Evolutionary conservation across 1,284 basidiomycete species (phyloP).

Genomic region (Ustilago bromivora): DNA sequence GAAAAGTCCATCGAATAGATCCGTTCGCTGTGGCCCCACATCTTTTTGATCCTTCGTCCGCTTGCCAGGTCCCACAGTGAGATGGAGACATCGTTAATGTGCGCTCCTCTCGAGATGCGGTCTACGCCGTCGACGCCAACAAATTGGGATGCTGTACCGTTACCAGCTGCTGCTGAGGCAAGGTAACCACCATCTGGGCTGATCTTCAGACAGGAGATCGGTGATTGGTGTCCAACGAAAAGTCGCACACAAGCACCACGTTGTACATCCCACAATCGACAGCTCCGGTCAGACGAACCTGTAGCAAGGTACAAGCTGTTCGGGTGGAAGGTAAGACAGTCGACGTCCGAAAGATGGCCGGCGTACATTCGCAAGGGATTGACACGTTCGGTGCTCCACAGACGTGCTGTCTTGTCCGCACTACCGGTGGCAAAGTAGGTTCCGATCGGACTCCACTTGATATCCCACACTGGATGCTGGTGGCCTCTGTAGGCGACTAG

Average conservation of each 20-base stretch:
- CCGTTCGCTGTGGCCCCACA: conserved; percentile 90
- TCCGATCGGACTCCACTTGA: conserved; percentile 96
- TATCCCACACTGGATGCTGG: conserved; percentile 97
- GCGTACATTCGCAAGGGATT: conserved; percentile 91
- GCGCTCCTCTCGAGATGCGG: conserved; percentile 12
- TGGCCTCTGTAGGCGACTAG: conserved; percentile 95
- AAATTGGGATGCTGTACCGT: conserved; percentile 44
- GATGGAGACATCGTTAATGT: conserved; percentile 84
- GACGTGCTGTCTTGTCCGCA: conserved; percentile 89
- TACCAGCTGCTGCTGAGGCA: conserved; percentile 77
- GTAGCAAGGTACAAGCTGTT: conserved; percentile 98
- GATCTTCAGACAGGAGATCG: conserved; percentile 87
- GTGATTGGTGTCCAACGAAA: conserved; percentile 93
- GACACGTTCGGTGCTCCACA: conserved; percentile 94
- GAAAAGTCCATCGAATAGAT: conserved; percentile 92
- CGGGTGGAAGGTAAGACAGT: conserved; percentile 95
- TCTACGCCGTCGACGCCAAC: conserved; percentile 26
- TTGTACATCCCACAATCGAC: conserved; percentile 98
- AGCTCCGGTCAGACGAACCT: conserved; percentile 94
- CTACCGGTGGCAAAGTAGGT: conserved; percentile 98
- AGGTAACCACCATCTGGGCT: conserved; percentile 94
- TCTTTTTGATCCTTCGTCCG: conserved; percentile 92
- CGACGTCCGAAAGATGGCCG: conserved; percentile 95
- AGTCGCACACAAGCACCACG: conserved; percentile 91
- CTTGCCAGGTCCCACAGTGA: conserved; percentile 96